Base-by-base conservation (phyloP, 768 basidiomycete genomes). In the Termitomyces sp. region DNA sequence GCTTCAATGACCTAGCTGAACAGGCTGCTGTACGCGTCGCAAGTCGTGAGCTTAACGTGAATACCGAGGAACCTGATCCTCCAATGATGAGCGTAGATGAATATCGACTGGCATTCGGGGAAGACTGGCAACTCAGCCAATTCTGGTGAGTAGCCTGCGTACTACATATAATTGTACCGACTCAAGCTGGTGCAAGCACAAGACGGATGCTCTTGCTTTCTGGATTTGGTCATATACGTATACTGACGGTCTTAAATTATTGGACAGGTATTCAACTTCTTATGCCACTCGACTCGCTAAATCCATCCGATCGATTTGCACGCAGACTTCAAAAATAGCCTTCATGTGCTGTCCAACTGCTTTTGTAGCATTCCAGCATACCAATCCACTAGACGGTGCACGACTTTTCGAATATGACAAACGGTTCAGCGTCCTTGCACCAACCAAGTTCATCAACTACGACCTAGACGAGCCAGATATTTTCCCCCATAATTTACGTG, bases 111-210 rank as follows among this genome's bases (percentile, higher is more conserved):
- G 71, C 73, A 14, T 79, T 79, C 53, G 70, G 74, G 17, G 77
- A 78, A 66, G 76, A 78, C 66, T 78, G 77, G 77, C 77, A 79
- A 62, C 70, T 78, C 42, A 78, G 75, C 61, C 77, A 79, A 65
- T 78, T 78, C 58, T 78, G 78, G 76, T 78, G 65, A 71, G 77
- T 69, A 30, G 41, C 56, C 23, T 68, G 38, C 37, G 56, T 47
- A 23, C 19, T 49, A 1, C 10, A 14, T 26, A 56, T 47, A 30
- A 12, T 52, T 33, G 11, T 33, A 40, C 38, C 51, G 47, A 40
- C 28, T 55, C 37, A 62, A 37, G 56, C 53, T 60, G 19, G 15
- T 37, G 35, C 15, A 3, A 2, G 43, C 23, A 15, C 64, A 62
- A 63, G 43, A 37, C 45, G 47, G 10, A 9, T 33, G 23, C 53